A percentile compares a stretch with the other conserved stretches of the same genome.
These are phyloP conservation scores for Nicotiana otophora DNA, from an alignment of 257 asterid species.

Conservation along the genomic window DNA sequence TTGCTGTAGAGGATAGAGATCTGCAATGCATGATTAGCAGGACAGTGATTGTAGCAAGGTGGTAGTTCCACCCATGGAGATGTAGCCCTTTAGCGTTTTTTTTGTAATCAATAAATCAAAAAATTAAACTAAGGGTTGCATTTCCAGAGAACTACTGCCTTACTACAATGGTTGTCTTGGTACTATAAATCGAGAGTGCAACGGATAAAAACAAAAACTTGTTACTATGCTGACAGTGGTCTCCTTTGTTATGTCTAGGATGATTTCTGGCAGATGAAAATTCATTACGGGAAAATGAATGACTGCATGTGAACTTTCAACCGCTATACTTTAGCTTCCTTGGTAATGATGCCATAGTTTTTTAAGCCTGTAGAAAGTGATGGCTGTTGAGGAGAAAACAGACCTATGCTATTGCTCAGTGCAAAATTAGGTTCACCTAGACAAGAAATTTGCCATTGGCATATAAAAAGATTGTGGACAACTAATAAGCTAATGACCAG, in stretches of 20 bases:
- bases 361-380: not conserved
- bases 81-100: too few species aligned
- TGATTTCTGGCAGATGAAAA: not conserved
- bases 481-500: constrained; percentile 1
- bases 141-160: too few species aligned
- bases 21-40: not conserved
- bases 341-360: not conserved
- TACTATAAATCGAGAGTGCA: too few species aligned
- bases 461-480: not conserved
- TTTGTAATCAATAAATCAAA: too few species aligned
- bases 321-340: not conserved
- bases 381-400: not conserved
- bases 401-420: not conserved
- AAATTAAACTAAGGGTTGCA: too few species aligned
- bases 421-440: not conserved
- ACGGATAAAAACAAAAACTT: too few species aligned
- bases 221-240: too few species aligned
- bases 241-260: too few species aligned
- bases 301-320: not conserved
- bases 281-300: not conserved
- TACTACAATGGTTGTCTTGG: too few species aligned
- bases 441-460: constrained; percentile 5
- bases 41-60: not conserved
- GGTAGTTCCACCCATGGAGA: not conserved
- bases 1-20: not conserved